Conservation (phyloP, 345 rosid species). For the Salix dunnii region DNA sequence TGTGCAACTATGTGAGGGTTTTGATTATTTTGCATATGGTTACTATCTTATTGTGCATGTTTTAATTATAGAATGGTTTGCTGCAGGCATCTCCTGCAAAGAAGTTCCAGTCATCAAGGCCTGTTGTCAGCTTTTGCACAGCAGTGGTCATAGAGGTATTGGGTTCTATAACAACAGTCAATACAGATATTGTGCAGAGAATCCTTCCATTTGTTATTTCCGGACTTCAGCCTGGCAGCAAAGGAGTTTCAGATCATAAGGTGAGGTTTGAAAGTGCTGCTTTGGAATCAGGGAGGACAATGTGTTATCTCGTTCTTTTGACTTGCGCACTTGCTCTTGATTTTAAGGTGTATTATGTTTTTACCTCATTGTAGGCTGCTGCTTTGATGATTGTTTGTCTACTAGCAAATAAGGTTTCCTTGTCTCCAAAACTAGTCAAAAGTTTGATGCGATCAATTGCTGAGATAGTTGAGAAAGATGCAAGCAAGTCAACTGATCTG, state of each 20-base stretch:
- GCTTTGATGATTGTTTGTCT: slow-evolving; percentile 79
- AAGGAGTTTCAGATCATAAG: slow-evolving; percentile 70
- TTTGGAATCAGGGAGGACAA: not conserved
- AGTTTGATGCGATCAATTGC: slow-evolving; percentile 67
- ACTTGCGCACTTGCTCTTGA: not conserved
- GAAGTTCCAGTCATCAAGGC: slow-evolving; percentile 63
- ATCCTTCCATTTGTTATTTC: slow-evolving; percentile 73
- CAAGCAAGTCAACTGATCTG: slow-evolving; percentile 56
- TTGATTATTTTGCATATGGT: not conserved
- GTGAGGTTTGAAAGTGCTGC: slow-evolving; percentile 32
- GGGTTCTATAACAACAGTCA: slow-evolving; percentile 55
- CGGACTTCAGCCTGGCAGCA: slow-evolving; percentile 60
- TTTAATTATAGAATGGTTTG: slow-evolving; percentile 11
- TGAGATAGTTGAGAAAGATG: slow-evolving; percentile 58
- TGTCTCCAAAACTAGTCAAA: slow-evolving; percentile 68
- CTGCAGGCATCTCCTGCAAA: slow-evolving; percentile 66
- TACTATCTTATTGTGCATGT: slow-evolving; percentile 4
- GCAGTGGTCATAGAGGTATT: slow-evolving; percentile 77
- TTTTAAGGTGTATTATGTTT: slow-evolving; percentile 1
- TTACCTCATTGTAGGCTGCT: slow-evolving; percentile 61
- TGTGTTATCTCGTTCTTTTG: not conserved
- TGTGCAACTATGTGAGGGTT: slow-evolving; percentile 78
- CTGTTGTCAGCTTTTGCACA: slow-evolving; percentile 64
- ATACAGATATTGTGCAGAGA: slow-evolving; percentile 65
- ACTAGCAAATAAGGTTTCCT: slow-evolving; percentile 60